A percentile compares a stretch with the other conserved stretches of the same genome.
Conservation (phyloP, 306 rosid species). For the peach (Prunus persica) region DNA sequence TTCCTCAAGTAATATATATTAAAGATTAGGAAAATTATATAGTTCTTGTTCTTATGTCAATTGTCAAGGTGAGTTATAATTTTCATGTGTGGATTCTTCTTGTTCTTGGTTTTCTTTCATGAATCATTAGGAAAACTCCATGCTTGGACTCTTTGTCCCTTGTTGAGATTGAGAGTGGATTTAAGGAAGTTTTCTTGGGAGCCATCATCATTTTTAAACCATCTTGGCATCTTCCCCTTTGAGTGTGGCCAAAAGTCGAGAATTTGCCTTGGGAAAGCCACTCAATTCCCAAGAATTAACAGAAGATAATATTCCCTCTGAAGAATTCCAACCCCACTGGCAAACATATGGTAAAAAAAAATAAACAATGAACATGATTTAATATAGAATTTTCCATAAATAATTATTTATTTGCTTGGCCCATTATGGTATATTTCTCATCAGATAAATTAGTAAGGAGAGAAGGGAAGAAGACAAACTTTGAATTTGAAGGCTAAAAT, state of each 20-base stretch:
- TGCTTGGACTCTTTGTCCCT: slow-evolving; percentile 28
- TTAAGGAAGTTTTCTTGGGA: slow-evolving; percentile 16
- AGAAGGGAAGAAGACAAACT: slow-evolving; percentile 12
- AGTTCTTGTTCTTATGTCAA: slow-evolving; percentile 12
- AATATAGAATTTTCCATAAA: not conserved
- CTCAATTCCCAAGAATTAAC: slow-evolving; percentile 25
- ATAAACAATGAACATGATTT: not conserved
- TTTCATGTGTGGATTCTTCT: not conserved
- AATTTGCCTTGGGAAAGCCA: slow-evolving; percentile 8
- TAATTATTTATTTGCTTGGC: not conserved
- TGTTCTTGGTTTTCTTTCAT: slow-evolving; percentile 23
- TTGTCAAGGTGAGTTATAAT: slow-evolving; percentile 6
- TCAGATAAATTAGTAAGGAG: not conserved
- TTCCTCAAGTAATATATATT: not conserved
- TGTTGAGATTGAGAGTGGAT: slow-evolving; percentile 5
- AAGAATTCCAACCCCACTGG: not conserved
- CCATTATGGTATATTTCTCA: no score
- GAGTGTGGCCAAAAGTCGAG: slow-evolving; percentile 1
- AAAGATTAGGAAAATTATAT: not conserved
- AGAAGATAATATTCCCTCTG: not conserved
- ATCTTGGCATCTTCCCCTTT: slow-evolving; percentile 7
- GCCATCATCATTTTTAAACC: not conserved
- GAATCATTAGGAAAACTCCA: slow-evolving; percentile 32
- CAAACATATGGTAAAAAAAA: not conserved
- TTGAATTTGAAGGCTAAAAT: slow-evolving; percentile 6